Conservation (phyloP, 1,139 yeast genomes). For the Blastobotrys apis region DNA sequence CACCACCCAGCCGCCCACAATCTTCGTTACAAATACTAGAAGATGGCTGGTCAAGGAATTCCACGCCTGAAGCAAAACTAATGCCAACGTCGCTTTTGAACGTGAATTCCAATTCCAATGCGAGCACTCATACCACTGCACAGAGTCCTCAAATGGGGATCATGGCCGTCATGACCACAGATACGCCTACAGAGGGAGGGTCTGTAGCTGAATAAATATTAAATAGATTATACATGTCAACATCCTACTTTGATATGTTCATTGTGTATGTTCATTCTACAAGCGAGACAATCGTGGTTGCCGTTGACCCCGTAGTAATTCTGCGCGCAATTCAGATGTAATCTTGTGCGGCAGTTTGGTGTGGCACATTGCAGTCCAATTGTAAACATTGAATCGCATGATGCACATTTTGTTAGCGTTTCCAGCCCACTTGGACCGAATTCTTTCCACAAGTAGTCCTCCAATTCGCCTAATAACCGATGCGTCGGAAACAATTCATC, state of each 20-base stretch:
- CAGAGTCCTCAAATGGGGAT: neutral
- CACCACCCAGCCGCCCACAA: neutral
- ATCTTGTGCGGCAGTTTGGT: conserved; percentile 38
- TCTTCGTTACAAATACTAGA: conserved; percentile 1
- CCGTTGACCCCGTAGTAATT: conserved; percentile 31
- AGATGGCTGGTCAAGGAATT: too few relatives aligned
- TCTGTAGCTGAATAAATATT: neutral
- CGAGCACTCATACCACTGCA: neutral
- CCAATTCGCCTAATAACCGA: conserved; percentile 27
- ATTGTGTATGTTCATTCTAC: conserved; percentile 16
- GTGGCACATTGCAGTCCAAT: conserved; percentile 45
- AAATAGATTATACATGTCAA: neutral
- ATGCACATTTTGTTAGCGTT: conserved; percentile 45
- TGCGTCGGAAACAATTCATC: conserved; percentile 31
- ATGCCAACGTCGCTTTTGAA: neutral
- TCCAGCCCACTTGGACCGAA: conserved; percentile 42
- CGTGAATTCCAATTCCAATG: too few relatives aligned
- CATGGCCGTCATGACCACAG: neutral
- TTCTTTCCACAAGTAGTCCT: conserved; percentile 37
- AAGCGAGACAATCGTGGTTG: conserved; percentile 19
- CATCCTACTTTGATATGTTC: conserved; percentile 3
- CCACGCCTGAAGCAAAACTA: neutral
- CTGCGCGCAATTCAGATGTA: conserved; percentile 48
- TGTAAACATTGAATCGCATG: conserved; percentile 56
- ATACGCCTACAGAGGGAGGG: neutral